Conservation (phyloP, 2,329 filamentous ascomycete genomes). For the Cladosporium sp. region DNA sequence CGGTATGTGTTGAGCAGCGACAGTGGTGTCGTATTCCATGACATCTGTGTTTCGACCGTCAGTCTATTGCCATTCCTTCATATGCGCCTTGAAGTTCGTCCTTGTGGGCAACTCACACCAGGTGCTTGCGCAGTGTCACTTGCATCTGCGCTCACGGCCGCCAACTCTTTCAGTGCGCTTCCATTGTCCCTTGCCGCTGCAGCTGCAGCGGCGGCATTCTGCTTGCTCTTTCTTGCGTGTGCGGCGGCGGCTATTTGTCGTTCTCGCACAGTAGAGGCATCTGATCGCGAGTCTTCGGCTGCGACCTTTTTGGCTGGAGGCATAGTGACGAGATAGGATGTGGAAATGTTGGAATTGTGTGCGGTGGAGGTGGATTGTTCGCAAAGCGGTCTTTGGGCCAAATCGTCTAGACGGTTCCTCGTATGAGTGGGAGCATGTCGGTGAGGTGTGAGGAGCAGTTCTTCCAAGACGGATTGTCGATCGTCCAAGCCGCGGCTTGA, state of each 20-base stretch:
- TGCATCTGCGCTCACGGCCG: constrained; percentile 22
- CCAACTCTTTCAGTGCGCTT: constrained; percentile 25
- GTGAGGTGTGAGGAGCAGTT: neutral
- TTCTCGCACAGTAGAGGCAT: constrained; percentile 36
- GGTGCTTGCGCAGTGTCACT: constrained; percentile 16
- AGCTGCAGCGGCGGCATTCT: constrained; percentile 16
- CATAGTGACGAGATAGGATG: constrained; percentile 27
- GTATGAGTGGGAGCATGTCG: neutral
- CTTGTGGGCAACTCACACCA: constrained; percentile 19
- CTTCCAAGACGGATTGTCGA: too few relatives aligned
- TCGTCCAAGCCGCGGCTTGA: too few relatives aligned
- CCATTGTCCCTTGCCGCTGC: constrained; percentile 19
- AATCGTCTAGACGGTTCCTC: too few relatives aligned
- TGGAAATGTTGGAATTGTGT: neutral
- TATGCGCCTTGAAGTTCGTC: neutral
- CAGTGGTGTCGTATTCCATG: constrained; percentile 65
- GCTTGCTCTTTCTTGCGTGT: constrained; percentile 36
- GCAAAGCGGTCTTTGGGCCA: neutral
- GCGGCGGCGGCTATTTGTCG: constrained; percentile 36
- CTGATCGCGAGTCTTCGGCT: constrained; percentile 35
- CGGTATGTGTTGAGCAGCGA: constrained; percentile 69
- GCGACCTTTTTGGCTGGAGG: constrained; percentile 32
- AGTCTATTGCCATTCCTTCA: constrained; percentile 1
- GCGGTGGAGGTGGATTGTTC: neutral
- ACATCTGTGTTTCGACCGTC: constrained; percentile 36